Base-by-base conservation (phyloP, 2,329 filamentous ascomycete species). In the Monascus ruber region DNA sequence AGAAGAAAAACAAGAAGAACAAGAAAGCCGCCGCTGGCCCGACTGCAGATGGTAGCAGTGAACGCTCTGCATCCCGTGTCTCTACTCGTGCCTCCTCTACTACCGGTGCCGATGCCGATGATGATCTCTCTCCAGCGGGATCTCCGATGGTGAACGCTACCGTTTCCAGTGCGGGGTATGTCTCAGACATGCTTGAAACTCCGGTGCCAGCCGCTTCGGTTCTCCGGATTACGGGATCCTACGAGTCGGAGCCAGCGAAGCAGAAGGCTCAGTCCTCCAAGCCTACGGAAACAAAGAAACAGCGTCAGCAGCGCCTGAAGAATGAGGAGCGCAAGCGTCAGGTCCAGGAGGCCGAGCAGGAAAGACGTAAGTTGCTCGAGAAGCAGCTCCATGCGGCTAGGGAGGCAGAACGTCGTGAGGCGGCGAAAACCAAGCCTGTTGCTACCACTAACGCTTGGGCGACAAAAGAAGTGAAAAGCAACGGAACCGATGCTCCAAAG, bases 151-250 rank as follows among this genome's bases (percentile, higher is more conserved):
- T 71, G 36, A 60, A 60, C 32, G 60, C 67, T 31, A 58, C 55
- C 33, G 48, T 54, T 17, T 46, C 59, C 24, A 52, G 57, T 26
- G 72, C 75, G 43, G 77, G 74, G 39, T 84, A 84, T 56, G 77
- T 95, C 41, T 83, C 83, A 39, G 89, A 95, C 64, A 96, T 96
- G 89, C 79, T 96, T 10, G 87, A 94, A 64, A 70, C 82, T 36
- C 65, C 76, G 33, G 62, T 76, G 2, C 59, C 77, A 31, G 82
- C 77, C 39, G 83, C 86, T 24, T 79, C 80, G 0, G 77, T 93
- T 35, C 71, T 95, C 45, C 84, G 84, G 45, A 71, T 96, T 47
- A 91, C 83, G 39, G 79, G 80, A 58, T 75, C 63, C 54, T 74
- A 65, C 58, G 77, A 72, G 65, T 65, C 68, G 17, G 60, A 63